Base-by-base conservation (phyloP, 805 yeast genomes). In the Candida sphagnicola region DNA sequence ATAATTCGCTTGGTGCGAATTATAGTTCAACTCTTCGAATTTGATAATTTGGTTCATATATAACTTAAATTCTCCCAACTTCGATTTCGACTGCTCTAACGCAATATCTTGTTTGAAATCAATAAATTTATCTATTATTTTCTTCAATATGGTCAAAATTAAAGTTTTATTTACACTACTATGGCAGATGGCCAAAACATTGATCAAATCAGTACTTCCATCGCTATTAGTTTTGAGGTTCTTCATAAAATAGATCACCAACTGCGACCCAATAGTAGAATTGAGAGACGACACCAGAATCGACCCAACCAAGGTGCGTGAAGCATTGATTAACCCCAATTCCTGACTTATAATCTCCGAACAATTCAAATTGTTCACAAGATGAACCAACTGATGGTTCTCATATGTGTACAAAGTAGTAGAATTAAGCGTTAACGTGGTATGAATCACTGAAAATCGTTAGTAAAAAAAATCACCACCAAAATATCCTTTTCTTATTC, bases 381-480 rank as follows among this genome's bases (percentile, higher is more conserved):
- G 50, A 21, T 67, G 64, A 1, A 66, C 60, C 28, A 78, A 54
- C 17, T 60, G 62, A 32, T 59, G 55, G 50, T 76, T 76, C 47
- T 78, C 83, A 45, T 76, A 68, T 10, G 83, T 73, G 53, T 74
- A 80, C 11, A 78, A 60, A 0, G 84, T 77, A 4, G 82, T 75
- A 13, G 84, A 78, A 50, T 80, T 78, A 38, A 62, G 56, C 3
- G 78, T 70, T 28, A 75, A 59, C 2, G 78, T 70, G 15, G 75
- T 69, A 46, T 66, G 70, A 14, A 75, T 61, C 44, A 75, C 75
- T 70, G n/a, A 35, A 15, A 17, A 12, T 4, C 4, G 49, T 51
- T 50, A 50, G 49, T 52, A 48, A 28, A 13, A 26, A 17, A 17
- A 18, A 17, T 25, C 24, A 12, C 41, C 32, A 31, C 37, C 32